Percentiles rank a stretch among this genome's conserved stretches.
Conservation (phyloP, 2,329 filamentous ascomycete species). For the Zopfia rhizophila region DNA sequence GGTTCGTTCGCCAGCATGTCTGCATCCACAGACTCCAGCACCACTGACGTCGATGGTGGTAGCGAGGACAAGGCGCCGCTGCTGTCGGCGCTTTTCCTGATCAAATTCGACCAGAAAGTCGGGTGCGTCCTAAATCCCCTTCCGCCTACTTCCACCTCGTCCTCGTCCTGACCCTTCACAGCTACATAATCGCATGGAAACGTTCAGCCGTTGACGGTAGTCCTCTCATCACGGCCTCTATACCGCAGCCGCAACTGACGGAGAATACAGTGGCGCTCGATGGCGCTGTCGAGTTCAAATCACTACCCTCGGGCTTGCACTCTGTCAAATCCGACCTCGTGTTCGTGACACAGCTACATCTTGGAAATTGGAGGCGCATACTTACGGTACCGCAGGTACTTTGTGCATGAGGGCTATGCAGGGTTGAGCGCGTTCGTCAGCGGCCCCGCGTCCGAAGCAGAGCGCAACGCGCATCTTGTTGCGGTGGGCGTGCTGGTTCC, state of each 20-base stretch:
- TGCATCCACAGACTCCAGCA: slow-evolving; percentile 43
- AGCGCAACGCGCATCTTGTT: slow-evolving; percentile 91
- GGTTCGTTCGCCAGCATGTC: too few species aligned
- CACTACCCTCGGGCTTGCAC: slow-evolving; percentile 91
- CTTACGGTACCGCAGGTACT: slow-evolving; percentile 73
- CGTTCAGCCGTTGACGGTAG: slow-evolving; percentile 73
- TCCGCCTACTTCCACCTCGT: background rate
- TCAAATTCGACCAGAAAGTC: slow-evolving; percentile 91
- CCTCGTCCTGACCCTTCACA: slow-evolving; percentile 41
- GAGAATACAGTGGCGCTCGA: slow-evolving; percentile 69
- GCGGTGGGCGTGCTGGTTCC: slow-evolving; percentile 90
- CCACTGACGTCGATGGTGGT: slow-evolving; percentile 35
- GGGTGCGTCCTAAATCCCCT: slow-evolving; percentile 76
- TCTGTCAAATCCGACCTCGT: slow-evolving; percentile 85
- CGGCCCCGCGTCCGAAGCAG: slow-evolving; percentile 77
- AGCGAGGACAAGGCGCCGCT: slow-evolving; percentile 26
- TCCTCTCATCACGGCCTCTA: slow-evolving; percentile 10
- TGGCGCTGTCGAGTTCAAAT: slow-evolving; percentile 94
- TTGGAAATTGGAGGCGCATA: slow-evolving; percentile 2
- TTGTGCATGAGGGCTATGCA: slow-evolving; percentile 84
- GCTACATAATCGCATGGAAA: slow-evolving; percentile 89
- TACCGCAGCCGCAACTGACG: slow-evolving; percentile 6
- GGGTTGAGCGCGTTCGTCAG: slow-evolving; percentile 94
- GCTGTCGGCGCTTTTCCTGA: slow-evolving; percentile 82
- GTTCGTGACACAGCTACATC: slow-evolving; percentile 45